Evolutionary conservation across 225 moss, liverwort and hornwort genomes (phyloP).

Genomic region (Bryum argenteum): DNA sequence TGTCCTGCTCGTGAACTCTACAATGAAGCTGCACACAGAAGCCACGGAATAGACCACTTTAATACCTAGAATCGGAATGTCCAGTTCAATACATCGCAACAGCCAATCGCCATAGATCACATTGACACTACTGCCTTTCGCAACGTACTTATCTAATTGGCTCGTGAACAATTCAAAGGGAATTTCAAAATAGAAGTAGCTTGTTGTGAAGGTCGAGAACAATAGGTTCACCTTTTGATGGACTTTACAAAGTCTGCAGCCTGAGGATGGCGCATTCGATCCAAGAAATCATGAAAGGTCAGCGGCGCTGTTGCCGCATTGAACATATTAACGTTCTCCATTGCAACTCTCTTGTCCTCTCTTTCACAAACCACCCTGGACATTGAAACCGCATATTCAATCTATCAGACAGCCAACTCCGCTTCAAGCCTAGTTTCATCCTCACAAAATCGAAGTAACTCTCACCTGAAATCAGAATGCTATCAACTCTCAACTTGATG

Average conservation of each 20-base stretch:
- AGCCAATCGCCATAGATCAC: background rate
- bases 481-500: background rate
- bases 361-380: slow-evolving; percentile 28
- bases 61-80: slow-evolving; percentile 21
- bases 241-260: slow-evolving; percentile 91
- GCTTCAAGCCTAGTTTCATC: background rate
- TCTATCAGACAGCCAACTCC: no score
- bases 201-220: slow-evolving; percentile 22
- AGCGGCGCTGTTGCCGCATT: slow-evolving; percentile 88
- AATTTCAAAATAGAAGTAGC: background rate
- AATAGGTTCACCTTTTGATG: slow-evolving; percentile 68
- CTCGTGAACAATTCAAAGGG: slow-evolving; percentile 11
- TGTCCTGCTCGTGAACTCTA: slow-evolving; percentile 68
- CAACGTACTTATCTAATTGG: background rate
- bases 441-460: background rate
- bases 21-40: slow-evolving; percentile 77
- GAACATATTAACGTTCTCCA: slow-evolving; percentile 94
- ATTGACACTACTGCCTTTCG: background rate
- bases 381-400: slow-evolving; percentile 9
- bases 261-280: slow-evolving; percentile 96
- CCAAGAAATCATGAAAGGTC: slow-evolving; percentile 94
- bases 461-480: background rate
- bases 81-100: slow-evolving; percentile 14
- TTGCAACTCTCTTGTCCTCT: slow-evolving; percentile 36
- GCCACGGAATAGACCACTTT: slow-evolving; percentile 19